A percentile compares a stretch with the other conserved stretches of the same genome.
Evolutionary conservation across 2,329 filamentous ascomycete species (phyloP).

Genomic region (Fusarium devonianum): DNA sequence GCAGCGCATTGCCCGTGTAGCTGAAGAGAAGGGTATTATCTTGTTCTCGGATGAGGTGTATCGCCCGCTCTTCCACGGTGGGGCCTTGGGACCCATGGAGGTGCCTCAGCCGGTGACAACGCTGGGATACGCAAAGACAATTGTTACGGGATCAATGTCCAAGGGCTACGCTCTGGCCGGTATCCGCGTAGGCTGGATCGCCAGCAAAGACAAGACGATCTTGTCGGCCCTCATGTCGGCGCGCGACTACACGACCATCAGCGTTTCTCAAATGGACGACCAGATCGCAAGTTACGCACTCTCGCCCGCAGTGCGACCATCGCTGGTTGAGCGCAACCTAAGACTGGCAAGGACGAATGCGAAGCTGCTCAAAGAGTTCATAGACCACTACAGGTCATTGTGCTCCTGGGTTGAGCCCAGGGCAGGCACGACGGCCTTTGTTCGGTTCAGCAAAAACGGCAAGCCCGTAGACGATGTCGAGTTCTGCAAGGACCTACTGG

Average conservation of each 20-base stretch:
- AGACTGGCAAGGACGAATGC: conserved; percentile 73
- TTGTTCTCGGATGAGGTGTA: conserved; percentile 85
- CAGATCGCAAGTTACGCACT: conserved; percentile 79
- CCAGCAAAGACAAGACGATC: conserved; percentile 67
- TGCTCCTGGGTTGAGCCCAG: conserved; percentile 77
- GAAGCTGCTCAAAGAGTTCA: conserved; percentile 69
- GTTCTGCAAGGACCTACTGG: conserved; percentile 73
- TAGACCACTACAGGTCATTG: conserved; percentile 67
- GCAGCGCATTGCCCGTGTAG: conserved; percentile 67
- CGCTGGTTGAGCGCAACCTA: conserved; percentile 61
- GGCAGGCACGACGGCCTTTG: conserved; percentile 81
- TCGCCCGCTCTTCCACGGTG: conserved; percentile 78
- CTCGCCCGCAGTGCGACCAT: conserved; percentile 52
- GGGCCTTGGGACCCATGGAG: conserved; percentile 56
- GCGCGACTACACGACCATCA: conserved; percentile 86
- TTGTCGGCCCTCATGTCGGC: conserved; percentile 69
- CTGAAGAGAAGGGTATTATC: conserved; percentile 67
- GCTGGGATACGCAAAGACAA: conserved; percentile 72
- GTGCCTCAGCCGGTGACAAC: conserved; percentile 71
- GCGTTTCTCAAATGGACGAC: conserved; percentile 84
- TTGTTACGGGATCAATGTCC: conserved; percentile 82
- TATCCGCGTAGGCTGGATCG: conserved; percentile 84
- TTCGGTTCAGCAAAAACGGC: conserved; percentile 69
- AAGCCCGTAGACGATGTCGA: conserved; percentile 73
- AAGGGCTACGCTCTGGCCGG: conserved; percentile 87